These are phyloP conservation scores for Diaporthe velutina DNA, from an alignment of 2,329 filamentous ascomycete genomes.

Conservation along the genomic window DNA sequence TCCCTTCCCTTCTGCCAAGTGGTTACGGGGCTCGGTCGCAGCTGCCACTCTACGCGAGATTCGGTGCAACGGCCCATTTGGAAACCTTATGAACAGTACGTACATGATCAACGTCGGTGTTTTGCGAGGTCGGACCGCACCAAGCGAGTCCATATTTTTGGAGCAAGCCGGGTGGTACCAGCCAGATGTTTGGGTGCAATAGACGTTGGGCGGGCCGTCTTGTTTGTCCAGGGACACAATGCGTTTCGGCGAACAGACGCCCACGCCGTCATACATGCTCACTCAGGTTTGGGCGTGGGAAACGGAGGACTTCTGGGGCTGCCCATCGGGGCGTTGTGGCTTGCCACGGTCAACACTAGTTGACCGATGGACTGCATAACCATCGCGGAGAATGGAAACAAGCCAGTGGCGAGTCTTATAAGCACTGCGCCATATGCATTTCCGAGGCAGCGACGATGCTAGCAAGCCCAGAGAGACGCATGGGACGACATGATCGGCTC, in stretches of 20 bases:
- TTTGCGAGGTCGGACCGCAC: neutral
- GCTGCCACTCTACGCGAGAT: neutral
- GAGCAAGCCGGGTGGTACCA: neutral
- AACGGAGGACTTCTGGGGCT: neutral
- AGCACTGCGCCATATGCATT: constrained; percentile 2
- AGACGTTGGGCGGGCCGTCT: constrained; percentile 8
- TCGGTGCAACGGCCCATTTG: neutral
- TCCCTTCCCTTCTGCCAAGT: constrained; percentile 2
- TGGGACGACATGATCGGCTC: constrained; percentile 1
- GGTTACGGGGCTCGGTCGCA: neutral
- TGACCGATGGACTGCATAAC: neutral
- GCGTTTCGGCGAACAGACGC: constrained; percentile 27
- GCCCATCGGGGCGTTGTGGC: neutral
- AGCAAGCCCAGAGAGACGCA: neutral
- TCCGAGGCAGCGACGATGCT: neutral
- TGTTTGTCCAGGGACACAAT: constrained; percentile 9
- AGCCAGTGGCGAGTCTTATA: constrained; percentile 9
- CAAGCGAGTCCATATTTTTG: neutral
- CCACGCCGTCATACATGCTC: neutral
- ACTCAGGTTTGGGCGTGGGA: neutral
- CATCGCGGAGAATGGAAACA: constrained; percentile 4
- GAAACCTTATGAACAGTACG: neutral
- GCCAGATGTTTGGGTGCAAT: neutral
- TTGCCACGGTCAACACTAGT: constrained; percentile 12
- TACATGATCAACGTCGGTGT: neutral